Evolutionary conservation across 2,329 filamentous ascomycete genomes (phyloP).

Genomic region (Hypoxylon sp.): DNA sequence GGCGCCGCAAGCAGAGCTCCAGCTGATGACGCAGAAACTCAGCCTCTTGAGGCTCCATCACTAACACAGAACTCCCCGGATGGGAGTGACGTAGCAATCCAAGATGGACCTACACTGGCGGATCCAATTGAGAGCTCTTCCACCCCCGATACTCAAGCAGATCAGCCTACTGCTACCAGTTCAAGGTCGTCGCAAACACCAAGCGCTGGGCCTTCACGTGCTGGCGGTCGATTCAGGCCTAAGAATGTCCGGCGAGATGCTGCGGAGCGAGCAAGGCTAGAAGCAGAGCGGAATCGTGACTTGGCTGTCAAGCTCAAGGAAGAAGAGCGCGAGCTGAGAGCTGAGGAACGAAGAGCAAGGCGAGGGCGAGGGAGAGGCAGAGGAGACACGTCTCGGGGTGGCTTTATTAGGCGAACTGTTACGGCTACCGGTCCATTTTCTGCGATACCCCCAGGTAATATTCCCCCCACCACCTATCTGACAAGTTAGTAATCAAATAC

Average conservation of each 20-base stretch:
- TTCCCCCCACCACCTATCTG: neutral
- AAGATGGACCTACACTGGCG: constrained; percentile 9
- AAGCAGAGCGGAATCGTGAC: constrained; percentile 53
- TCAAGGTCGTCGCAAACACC: constrained; percentile 51
- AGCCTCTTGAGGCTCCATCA: constrained; percentile 24
- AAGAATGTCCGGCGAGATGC: constrained; percentile 65
- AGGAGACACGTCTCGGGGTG: constrained; percentile 51
- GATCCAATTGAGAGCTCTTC: constrained; percentile 14
- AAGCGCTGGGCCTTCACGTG: constrained; percentile 53
- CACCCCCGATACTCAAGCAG: constrained; percentile 17
- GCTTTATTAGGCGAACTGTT: constrained; percentile 49
- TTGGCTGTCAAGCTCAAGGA: constrained; percentile 50
- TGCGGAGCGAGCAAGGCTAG: constrained; percentile 61
- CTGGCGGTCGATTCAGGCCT: constrained; percentile 59
- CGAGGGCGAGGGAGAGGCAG: constrained; percentile 54
- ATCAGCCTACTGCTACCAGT: constrained; percentile 29
- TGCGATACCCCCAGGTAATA: constrained; percentile 47
- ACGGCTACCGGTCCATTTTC: constrained; percentile 56
- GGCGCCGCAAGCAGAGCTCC: constrained; percentile 32
- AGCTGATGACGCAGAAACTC: constrained; percentile 22
- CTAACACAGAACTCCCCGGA: constrained; percentile 29
- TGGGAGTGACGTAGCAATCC: constrained; percentile 7
- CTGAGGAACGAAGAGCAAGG: constrained; percentile 53
- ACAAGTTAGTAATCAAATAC: neutral
- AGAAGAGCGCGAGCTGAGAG: constrained; percentile 51